phyloP scores from a whole-genome alignment of 2,329 filamentous ascomycete species.

The Epichloe gansuensis region DNA sequence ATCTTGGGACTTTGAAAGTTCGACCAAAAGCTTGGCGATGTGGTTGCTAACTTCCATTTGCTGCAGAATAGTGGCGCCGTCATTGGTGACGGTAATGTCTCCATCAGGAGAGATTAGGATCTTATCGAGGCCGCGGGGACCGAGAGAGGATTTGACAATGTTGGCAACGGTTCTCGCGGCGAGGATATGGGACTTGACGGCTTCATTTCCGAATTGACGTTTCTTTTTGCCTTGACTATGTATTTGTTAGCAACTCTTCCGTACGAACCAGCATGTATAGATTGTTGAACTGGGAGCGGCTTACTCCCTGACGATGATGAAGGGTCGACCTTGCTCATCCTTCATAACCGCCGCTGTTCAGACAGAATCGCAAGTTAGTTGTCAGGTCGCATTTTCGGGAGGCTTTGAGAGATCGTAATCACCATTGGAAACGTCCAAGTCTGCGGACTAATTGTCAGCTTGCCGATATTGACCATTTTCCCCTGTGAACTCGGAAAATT shows the following conservation, averaged over 20 bases:
- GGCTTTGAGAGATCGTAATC: not conserved
- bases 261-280: not conserved
- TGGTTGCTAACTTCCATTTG: conserved; percentile 99
- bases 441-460: conserved; percentile 34
- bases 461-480: conserved; percentile 13
- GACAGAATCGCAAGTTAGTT: conserved; percentile 11
- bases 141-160: conserved; percentile 94
- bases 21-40: conserved; percentile 90
- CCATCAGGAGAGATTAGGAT: conserved; percentile 97
- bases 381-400: not conserved
- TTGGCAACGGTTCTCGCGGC: conserved; percentile 92
- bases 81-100: conserved; percentile 98
- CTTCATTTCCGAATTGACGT: conserved; percentile 90
- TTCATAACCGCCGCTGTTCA: conserved; percentile 63
- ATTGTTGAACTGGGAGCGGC: conserved; percentile 23
- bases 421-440: conserved; percentile 79
- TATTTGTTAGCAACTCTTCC: conserved; percentile 11
- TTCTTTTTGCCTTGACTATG: conserved; percentile 91
- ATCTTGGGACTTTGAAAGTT: conserved; percentile 96
- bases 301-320: conserved; percentile 96
- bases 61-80: conserved; percentile 91
- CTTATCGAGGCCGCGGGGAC: conserved; percentile 93
- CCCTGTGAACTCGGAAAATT: conserved; percentile 7
- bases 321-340: conserved; percentile 93
- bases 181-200: conserved; percentile 96